phyloP scores from a whole-genome alignment of 306 rosid species.

The Vigna reflexopilosa region DNA sequence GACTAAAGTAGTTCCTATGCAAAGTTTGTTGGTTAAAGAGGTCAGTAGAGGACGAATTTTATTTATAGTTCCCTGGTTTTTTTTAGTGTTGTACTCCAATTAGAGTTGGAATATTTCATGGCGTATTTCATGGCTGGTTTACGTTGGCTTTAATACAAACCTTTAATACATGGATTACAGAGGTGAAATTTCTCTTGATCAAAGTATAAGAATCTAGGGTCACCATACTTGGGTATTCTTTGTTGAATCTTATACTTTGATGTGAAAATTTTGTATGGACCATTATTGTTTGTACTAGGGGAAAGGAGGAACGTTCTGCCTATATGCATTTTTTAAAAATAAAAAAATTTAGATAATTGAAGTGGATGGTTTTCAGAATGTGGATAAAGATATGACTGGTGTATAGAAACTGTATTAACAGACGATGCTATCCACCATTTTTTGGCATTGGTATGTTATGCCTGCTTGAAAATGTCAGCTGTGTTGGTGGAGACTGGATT shows the following conservation, averaged over 20 bases:
- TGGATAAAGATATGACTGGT: no score
- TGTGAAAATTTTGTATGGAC: neutral
- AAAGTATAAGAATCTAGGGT: conserved; percentile 12
- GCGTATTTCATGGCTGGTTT: neutral
- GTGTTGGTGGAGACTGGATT: neutral
- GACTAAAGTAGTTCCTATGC: neutral
- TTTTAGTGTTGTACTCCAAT: neutral
- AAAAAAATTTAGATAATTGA: no score
- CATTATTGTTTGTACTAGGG: neutral
- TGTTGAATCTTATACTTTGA: conserved; percentile 5
- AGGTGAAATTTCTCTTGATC: neutral
- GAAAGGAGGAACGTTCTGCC: no score
- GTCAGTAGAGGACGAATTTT: neutral
- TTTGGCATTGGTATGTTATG: neutral
- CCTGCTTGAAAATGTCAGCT: conserved; percentile 26
- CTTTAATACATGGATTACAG: neutral
- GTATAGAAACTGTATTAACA: conserved; percentile 16
- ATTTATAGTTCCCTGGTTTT: neutral
- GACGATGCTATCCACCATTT: conserved; percentile 22
- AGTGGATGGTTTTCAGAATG: no score
- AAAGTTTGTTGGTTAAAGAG: neutral
- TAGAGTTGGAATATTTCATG: neutral
- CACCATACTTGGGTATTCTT: neutral
- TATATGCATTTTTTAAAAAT: no score
- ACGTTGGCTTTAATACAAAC: neutral